Evolutionary conservation across 2,329 filamentous ascomycete genomes (phyloP), one percentile per base, ranked within the genome.

Genomic region (Cryphonectria carpinicola): DNA sequence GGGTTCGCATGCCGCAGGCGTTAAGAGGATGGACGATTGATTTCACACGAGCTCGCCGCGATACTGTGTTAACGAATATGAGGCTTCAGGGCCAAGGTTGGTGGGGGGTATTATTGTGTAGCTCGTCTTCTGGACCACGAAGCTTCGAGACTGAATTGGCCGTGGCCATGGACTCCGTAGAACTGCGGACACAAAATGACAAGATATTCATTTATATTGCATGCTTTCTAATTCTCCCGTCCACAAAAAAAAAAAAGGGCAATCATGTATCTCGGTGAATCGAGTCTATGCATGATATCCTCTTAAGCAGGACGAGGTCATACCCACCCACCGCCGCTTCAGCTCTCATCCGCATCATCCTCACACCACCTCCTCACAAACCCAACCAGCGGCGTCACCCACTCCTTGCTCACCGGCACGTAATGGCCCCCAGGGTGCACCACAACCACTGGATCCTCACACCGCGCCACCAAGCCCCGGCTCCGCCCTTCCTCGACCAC

Each of bases 401-500:
- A 96, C 75, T 94, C 92, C 82, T 92, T 93, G 75, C 91, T 89
- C 71, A 94, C 90, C 0, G 95, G 95, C 77, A 98, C 88, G 77
- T 97, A 94, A 80, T 98, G 95, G 0, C 95, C 95, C 10, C 95
- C 95, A 1, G 95, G 95, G 80, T 97, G 94, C 76, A 92, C 87
- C 75, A 89, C 78, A 74, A 88, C 84, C 77, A 84, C 62, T 0
- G 85, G 84, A 41, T 84, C 85, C 39, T 81, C 84, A 79, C 90
- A 93, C 63, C 86, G 85, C 35, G 94, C 89, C 3, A 92, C 85
- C 70, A 98, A 81, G 32, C 84, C 87, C 76, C 87, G 83, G 79
- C 89, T 93, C 77, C 93, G 84, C 67, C 81, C 81, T 83, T 98
- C 95, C 43, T 94, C 93, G 0, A 98, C 95, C 0, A 98, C 93